These are phyloP conservation scores for Guyanaporus albipodus DNA, from an alignment of 768 basidiomycete species.

Conservation along the genomic window DNA sequence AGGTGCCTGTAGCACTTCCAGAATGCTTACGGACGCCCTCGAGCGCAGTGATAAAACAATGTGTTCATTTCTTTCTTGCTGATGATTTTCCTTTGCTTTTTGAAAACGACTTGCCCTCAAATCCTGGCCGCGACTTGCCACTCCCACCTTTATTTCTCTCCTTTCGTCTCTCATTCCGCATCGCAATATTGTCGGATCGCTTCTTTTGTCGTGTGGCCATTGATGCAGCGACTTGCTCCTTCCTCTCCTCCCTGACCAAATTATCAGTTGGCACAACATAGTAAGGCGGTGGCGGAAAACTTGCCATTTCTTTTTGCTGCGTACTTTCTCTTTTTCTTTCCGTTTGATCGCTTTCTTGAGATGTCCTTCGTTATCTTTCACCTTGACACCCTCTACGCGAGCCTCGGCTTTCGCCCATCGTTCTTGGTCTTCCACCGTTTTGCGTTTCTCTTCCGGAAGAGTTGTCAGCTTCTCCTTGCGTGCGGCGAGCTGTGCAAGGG, in stretches of 20 bases:
- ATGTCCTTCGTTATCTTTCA: slow-evolving; percentile 77
- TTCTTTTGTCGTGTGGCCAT: slow-evolving; percentile 91
- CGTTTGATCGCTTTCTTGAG: slow-evolving; percentile 93
- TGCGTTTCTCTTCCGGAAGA: slow-evolving; percentile 81
- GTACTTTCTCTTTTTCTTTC: slow-evolving; percentile 85
- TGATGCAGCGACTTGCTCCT: slow-evolving; percentile 65
- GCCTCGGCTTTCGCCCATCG: slow-evolving; percentile 90
- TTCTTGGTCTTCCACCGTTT: slow-evolving; percentile 73
- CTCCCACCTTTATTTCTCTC: slow-evolving; percentile 51
- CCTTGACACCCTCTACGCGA: slow-evolving; percentile 85
- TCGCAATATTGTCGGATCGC: slow-evolving; percentile 84
- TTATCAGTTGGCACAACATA: not conserved
- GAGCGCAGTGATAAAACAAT: not conserved
- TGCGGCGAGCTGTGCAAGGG: slow-evolving; percentile 72
- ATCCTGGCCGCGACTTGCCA: slow-evolving; percentile 75
- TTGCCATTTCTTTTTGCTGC: slow-evolving; percentile 83
- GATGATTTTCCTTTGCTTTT: slow-evolving; percentile 40
- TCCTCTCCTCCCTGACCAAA: slow-evolving; percentile 74
- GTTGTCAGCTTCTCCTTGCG: slow-evolving; percentile 74
- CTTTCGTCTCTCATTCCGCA: slow-evolving; percentile 71
- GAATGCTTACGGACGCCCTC: no score
- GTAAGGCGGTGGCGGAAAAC: slow-evolving; percentile 22
- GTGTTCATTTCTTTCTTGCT: slow-evolving; percentile 21
- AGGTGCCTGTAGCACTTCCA: no score
- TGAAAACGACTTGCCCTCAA: slow-evolving; percentile 81